Base-by-base conservation (phyloP, 2,329 filamentous ascomycete species). In the Pseudocercospora eumusae region DNA sequence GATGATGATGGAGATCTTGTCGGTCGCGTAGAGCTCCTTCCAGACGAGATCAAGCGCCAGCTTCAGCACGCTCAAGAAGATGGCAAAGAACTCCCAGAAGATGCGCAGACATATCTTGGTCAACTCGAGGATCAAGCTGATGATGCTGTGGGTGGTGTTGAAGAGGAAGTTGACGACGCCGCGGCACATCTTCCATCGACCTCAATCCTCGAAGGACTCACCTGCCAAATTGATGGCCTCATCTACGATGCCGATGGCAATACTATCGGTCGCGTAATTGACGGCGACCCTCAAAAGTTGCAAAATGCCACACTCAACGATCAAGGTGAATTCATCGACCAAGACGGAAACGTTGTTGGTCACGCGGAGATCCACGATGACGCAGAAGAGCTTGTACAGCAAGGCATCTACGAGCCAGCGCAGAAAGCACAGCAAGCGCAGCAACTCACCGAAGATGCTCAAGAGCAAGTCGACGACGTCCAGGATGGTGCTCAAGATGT, bases 1-100 rank as follows among this genome's bases (percentile, higher is more conserved):
- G 81, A 84, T 61, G 80, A 84, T 45, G 79, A 83, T 63, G 83
- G 82, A 23, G 79, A 83, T 65, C 78, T 84, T 23, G 80, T 85
- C 53, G 83, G 83, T 56, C 81, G 81, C 60, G 79, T 80, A 57
- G 81, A 83, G 64, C 75, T 82, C 33, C 74, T 79, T 18, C 80
- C 80, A 13, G 79, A 82, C 40, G 71, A 75, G 47, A 74, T 75
- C 53, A 75, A 80, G 64, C 74, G 78, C 58, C 78, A 81, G 60
- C 67, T 78, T 25, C 69, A 76, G 45, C 69, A 77, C 42, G 76
- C 75, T 33, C 71, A 74, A 64, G 70, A 75, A 56, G 70, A 75
- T 36, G 74, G 75, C 62, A 67, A 69, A 23, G 72, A 76, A 63
- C 70, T 76, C 31, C 74, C 75, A 8, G 71, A 75, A 53, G 72